Evolutionary conservation across 139 green algal species (phyloP), one percentile per base, ranked within the genome.

Genomic region (Picochlorum sp.): DNA sequence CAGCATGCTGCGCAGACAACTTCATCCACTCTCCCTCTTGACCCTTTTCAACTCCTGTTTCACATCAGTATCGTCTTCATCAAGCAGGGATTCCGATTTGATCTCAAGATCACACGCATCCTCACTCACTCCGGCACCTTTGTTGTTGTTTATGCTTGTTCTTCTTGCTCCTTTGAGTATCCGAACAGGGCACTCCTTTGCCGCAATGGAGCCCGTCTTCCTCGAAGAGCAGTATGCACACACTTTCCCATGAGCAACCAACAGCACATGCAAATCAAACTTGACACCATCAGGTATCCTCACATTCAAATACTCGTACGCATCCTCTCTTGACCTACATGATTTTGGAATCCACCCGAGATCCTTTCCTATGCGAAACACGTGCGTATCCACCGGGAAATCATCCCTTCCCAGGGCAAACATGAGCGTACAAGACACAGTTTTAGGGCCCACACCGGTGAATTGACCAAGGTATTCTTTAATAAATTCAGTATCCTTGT

Each of bases 381-480:
- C 84, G 65, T 92, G 85, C 18, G 85, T 89, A 69, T 91, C 85
- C 18, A 91, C 84, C 1, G 85, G 82, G 24, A 91, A 90, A 60
- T 91, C 85, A 2, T 65, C 38, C 3, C 80, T 63, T n/a, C 70
- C 46, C 32, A 89, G 50, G 24, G 63, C 73, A 50, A 92, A 91
- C 67, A 91, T 78, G 16, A 91, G 65, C 50, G 87, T 77, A 72
- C 85, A 92, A 0, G 80, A 59, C 3, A 84, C 52, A 14, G 76
- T 91, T 75, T 92, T 92, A 30, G 76, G 72, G 32, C 85, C 85
- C 32, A 92, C 76, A 6, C 85, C 85, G 26, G 85, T 86, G 76
- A 83, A 86, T 2, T 65, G 56, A 3, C 18, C 47, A 34, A 89
- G 78, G 46, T 80, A 65, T 0, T 45, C 37, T 58, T 86, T 87